Conservation (phyloP, 2,329 filamentous ascomycete species). For the Aspergillus sp. region DNA sequence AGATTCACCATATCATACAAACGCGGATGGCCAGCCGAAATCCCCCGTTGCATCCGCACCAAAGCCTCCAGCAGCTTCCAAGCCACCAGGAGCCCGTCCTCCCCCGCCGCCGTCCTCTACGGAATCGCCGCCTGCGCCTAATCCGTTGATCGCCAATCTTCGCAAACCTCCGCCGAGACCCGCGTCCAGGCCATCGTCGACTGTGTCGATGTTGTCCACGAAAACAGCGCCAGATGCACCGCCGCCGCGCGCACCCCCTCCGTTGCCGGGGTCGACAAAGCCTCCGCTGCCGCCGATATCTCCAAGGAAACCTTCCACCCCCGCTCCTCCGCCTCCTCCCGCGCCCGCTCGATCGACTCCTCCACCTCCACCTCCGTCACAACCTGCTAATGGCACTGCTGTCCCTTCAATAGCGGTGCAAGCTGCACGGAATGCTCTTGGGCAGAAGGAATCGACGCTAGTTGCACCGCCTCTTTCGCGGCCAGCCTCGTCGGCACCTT, state of each 20-base stretch:
- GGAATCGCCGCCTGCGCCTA: conserved; percentile 41
- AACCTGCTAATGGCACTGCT: conserved; percentile 32
- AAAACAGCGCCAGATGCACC: conserved; percentile 37
- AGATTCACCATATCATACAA: conserved; percentile 68
- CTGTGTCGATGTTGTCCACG: conserved; percentile 36
- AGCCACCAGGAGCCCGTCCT: conserved; percentile 48
- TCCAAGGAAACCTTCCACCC: conserved; percentile 50
- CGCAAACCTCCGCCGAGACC: conserved; percentile 49
- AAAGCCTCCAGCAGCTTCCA: conserved; percentile 46
- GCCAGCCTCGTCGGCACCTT: conserved; percentile 25
- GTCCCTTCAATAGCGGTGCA: conserved; percentile 48
- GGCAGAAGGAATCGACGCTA: conserved; percentile 36
- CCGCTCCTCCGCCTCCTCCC: conserved; percentile 36
- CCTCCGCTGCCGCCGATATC: conserved; percentile 51
- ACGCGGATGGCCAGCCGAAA: conserved; percentile 45
- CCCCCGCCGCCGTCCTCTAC: conserved; percentile 42
- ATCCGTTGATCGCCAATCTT: conserved; percentile 48
- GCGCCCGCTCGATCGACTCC: conserved; percentile 40
- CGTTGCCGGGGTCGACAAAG: conserved; percentile 41
- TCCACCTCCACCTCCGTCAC: conserved; percentile 33
- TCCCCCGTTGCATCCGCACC: conserved; percentile 46
- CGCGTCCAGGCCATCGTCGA: conserved; percentile 51
- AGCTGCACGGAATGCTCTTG: conserved; percentile 52
- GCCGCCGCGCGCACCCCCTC: conserved; percentile 57
- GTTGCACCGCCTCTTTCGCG: conserved; percentile 37